A percentile compares a stretch with the other conserved stretches of the same genome.
Evolutionary conservation across 768 basidiomycete species (phyloP).

Genomic region (Calvatia gigantea): DNA sequence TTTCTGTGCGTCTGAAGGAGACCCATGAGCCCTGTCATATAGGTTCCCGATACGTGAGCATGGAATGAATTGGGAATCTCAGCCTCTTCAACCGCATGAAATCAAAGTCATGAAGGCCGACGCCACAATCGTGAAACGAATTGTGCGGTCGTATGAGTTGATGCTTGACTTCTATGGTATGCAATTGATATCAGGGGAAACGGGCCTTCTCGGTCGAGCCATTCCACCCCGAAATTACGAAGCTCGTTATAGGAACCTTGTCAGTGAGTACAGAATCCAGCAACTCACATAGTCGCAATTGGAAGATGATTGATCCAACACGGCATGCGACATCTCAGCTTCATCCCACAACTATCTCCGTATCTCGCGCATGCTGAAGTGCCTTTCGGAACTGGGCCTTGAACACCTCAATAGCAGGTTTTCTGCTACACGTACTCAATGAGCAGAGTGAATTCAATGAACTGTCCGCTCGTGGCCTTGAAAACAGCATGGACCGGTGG

Average conservation of each 20-base stretch:
- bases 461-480: conserved; percentile 45
- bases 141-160: conserved; percentile 60
- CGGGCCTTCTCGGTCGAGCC: conserved; percentile 56
- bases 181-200: conserved; percentile 52
- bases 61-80: conserved; percentile 67
- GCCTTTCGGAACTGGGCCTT: conserved; percentile 65
- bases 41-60: conserved; percentile 75
- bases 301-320: neutral
- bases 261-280: conserved; percentile 44
- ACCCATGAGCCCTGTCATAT: conserved; percentile 3
- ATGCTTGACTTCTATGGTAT: conserved; percentile 85
- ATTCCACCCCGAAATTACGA: conserved; percentile 44
- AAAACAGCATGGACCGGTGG: conserved; percentile 71
- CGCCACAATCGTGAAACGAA: conserved; percentile 41
- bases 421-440: conserved; percentile 63
- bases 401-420: conserved; percentile 62
- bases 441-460: conserved; percentile 61
- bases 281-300: conserved; percentile 11
- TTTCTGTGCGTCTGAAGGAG: neutral
- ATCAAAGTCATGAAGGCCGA: conserved; percentile 51
- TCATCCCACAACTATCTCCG: conserved; percentile 75
- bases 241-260: conserved; percentile 61
- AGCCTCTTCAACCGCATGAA: conserved; percentile 67
- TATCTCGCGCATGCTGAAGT: conserved; percentile 75
- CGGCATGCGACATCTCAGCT: conserved; percentile 30